These are phyloP conservation scores for Lodderomyces beijingensis DNA, from an alignment of 1,139 yeast species.

Conservation along the genomic window DNA sequence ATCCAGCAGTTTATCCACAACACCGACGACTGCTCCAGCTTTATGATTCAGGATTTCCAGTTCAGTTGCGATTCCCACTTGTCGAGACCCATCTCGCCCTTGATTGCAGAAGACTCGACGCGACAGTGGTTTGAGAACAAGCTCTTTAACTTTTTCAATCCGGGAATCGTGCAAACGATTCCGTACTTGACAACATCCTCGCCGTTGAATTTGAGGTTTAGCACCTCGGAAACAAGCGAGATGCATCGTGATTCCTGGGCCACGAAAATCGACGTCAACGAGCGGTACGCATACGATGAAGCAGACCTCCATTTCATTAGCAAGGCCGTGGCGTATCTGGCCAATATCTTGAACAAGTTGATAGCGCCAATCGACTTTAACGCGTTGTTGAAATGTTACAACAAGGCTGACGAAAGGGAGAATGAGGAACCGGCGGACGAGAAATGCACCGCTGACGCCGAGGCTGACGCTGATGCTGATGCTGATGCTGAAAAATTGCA, in stretches of 20 bases:
- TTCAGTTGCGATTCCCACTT: slow-evolving; percentile 32
- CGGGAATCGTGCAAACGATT: slow-evolving; percentile 41
- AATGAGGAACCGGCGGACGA: slow-evolving; percentile 8
- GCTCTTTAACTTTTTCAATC: slow-evolving; percentile 18
- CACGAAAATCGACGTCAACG: slow-evolving; percentile 44
- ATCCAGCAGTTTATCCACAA: slow-evolving; percentile 8
- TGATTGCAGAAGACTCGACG: slow-evolving; percentile 54
- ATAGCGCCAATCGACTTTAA: slow-evolving; percentile 26
- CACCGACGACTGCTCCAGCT: slow-evolving; percentile 7
- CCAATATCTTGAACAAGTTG: slow-evolving; percentile 25
- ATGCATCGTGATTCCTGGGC: slow-evolving; percentile 45
- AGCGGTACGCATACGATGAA: slow-evolving; percentile 40
- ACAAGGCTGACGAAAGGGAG: slow-evolving; percentile 7
- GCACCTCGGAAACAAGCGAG: slow-evolving; percentile 23
- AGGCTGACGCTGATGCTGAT: too few species aligned
- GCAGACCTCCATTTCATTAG: slow-evolving; percentile 35
- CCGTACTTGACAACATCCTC: slow-evolving; percentile 58
- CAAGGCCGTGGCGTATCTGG: slow-evolving; percentile 28
- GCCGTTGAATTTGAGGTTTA: slow-evolving; percentile 38
- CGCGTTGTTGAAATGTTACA: slow-evolving; percentile 12
- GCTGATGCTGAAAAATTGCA: slow-evolving; percentile 9
- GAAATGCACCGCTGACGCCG: too few species aligned
- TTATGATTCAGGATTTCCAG: slow-evolving; percentile 13
- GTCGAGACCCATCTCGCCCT: slow-evolving; percentile 51
- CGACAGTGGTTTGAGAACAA: slow-evolving; percentile 42